These are phyloP conservation scores for Maudiozyma serrabonitensis DNA, from an alignment of 805 yeast genomes.

Conservation along the genomic window DNA sequence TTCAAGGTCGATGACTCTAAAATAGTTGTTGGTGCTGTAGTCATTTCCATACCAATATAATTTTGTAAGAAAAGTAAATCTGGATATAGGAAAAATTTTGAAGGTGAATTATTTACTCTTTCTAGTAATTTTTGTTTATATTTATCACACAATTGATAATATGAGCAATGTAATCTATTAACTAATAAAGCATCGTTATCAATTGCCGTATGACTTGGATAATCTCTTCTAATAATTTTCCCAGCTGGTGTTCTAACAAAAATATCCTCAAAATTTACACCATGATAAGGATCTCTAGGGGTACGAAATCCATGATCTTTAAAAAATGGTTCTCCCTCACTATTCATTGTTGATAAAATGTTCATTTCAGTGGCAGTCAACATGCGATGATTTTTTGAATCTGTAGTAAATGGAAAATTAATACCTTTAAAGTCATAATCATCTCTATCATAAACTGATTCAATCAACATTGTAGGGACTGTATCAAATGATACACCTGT, in stretches of 20 bases:
- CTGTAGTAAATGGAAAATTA: constrained; percentile 7
- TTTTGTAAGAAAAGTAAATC: constrained; percentile 6
- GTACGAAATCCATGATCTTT: not conserved
- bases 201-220: constrained; percentile 24
- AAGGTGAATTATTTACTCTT: not conserved
- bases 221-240: constrained; percentile 22
- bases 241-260: constrained; percentile 18
- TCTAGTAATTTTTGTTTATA: not conserved
- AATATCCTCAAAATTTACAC: constrained; percentile 4
- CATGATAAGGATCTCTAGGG: not conserved
- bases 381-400: not conserved
- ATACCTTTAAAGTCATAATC: constrained; percentile 17
- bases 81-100: constrained; percentile 13
- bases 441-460: constrained; percentile 5
- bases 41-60: constrained; percentile 1
- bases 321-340: not conserved
- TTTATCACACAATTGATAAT: constrained; percentile 14
- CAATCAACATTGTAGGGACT: constrained; percentile 22
- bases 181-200: constrained; percentile 21
- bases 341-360: not conserved
- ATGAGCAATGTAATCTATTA: constrained; percentile 14
- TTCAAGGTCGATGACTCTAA: too few relatives aligned
- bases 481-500: constrained; percentile 26
- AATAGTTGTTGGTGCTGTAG: not conserved
- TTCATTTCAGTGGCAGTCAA: not conserved